Conservation (phyloP, 805 yeast genomes). For the Candida sakaeoensis region DNA sequence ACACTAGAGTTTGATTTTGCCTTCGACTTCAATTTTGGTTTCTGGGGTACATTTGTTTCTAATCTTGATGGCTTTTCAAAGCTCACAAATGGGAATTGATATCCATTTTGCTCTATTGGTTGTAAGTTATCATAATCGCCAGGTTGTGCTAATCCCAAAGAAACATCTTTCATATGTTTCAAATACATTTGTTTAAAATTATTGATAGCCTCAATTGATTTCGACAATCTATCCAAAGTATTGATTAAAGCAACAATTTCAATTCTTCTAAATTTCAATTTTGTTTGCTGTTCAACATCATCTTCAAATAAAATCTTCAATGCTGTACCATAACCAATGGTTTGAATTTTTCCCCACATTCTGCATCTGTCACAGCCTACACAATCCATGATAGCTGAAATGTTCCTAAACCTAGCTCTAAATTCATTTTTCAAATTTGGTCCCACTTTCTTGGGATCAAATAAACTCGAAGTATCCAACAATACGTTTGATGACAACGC, state of each 20-base stretch:
- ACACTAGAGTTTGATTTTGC: not conserved
- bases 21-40: not conserved
- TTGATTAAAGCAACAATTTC: slow-evolving; percentile 89
- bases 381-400: slow-evolving; percentile 93
- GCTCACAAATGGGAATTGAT: slow-evolving; percentile 35
- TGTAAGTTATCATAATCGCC: slow-evolving; percentile 37
- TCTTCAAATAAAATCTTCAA: slow-evolving; percentile 74
- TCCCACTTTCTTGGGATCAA: slow-evolving; percentile 38
- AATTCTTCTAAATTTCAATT: slow-evolving; percentile 63
- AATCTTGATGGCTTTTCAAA: slow-evolving; percentile 1
- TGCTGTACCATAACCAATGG: slow-evolving; percentile 97
- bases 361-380: slow-evolving; percentile 98
- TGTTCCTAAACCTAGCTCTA: slow-evolving; percentile 79
- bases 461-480: slow-evolving; percentile 45
- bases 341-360: slow-evolving; percentile 97
- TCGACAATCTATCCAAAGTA: slow-evolving; percentile 88
- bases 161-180: slow-evolving; percentile 38
- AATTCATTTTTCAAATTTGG: slow-evolving; percentile 77
- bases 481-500: slow-evolving; percentile 41
- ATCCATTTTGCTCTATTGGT: slow-evolving; percentile 20
- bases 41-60: not conserved
- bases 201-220: slow-evolving; percentile 71
- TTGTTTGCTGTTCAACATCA: slow-evolving; percentile 47
- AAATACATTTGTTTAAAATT: slow-evolving; percentile 60
- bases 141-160: slow-evolving; percentile 33